Percentiles rank a stretch among this genome's conserved stretches.
These are phyloP conservation scores for Arctium minus DNA, from an alignment of 129 eudicot species.

Conservation along the genomic window DNA sequence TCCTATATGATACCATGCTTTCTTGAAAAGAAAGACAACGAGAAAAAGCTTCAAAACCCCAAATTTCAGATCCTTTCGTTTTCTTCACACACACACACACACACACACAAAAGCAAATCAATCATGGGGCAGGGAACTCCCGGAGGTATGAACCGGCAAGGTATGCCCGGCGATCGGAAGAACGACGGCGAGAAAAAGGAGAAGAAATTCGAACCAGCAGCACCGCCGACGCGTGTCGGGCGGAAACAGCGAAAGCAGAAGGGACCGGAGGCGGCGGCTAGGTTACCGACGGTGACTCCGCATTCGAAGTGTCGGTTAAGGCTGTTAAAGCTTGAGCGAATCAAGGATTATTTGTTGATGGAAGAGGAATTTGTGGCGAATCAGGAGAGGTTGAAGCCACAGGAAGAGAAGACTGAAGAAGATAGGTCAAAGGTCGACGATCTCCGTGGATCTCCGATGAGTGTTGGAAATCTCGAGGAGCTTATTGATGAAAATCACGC, in stretches of 20 bases:
- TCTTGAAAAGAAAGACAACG: conserved; percentile 31
- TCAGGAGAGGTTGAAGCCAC: conserved; percentile 89
- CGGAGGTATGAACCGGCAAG: conserved; percentile 76
- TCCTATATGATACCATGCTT: conserved; percentile 7
- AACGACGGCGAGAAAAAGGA: conserved; percentile 79
- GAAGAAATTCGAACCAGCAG: conserved; percentile 89
- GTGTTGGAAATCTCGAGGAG: conserved; percentile 94
- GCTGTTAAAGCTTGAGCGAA: conserved; percentile 70
- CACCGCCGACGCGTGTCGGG: conserved; percentile 89
- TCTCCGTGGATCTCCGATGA: conserved; percentile 91
- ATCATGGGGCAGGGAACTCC: conserved; percentile 85
- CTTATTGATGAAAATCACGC: conserved; percentile 96
- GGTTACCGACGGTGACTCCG: conserved; percentile 84
- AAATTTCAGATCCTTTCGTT: conserved; percentile 13
- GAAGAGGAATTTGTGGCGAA: conserved; percentile 94
- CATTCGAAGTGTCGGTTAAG: conserved; percentile 74
- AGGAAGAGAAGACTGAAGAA: conserved; percentile 94
- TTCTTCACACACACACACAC: background rate
- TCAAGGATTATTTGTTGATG: conserved; percentile 85
- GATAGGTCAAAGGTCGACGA: conserved; percentile 90
- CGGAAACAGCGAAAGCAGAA: conserved; percentile 88
- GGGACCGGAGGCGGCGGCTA: conserved; percentile 90
- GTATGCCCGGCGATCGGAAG: conserved; percentile 57
- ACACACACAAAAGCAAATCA: background rate
- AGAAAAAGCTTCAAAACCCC: conserved; percentile 2